These are phyloP conservation scores for Leishmania martiniquensis DNA, from an alignment of 208 protist species.

Conservation along the genomic window DNA sequence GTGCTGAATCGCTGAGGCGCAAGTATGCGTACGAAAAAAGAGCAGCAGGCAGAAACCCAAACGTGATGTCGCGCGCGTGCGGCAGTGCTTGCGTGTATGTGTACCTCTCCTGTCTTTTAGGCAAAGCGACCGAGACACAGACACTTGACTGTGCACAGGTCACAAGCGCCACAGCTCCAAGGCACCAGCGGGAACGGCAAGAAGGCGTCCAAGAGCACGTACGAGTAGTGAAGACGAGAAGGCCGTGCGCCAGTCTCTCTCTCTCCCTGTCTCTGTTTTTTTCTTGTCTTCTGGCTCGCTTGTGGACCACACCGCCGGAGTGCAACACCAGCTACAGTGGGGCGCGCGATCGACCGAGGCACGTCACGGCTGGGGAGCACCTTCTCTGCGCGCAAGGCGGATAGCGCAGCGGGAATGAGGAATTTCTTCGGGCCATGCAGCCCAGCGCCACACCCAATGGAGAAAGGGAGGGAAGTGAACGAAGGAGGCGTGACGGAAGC, in stretches of 20 bases:
- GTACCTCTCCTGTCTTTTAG: not conserved
- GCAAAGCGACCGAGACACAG: not conserved
- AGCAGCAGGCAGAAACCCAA: not conserved
- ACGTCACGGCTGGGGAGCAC: not conserved
- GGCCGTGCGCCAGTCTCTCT: not conserved
- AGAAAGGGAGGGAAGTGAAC: too few species aligned
- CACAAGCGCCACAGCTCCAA: not conserved
- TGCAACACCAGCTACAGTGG: not conserved
- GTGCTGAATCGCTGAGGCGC: not conserved
- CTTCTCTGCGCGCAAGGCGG: not conserved
- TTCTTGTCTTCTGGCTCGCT: not conserved
- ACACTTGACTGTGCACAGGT: not conserved
- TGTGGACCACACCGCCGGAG: not conserved
- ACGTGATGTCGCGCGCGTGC: too few species aligned
- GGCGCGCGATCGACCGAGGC: not conserved
- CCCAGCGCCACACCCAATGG: too few species aligned
- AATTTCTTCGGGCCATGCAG: too few species aligned
- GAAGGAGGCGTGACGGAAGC: too few species aligned
- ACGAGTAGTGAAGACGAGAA: not conserved
- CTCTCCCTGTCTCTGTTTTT: too few species aligned
- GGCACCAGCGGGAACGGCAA: not conserved
- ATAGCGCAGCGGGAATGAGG: not conserved
- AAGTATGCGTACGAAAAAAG: not conserved
- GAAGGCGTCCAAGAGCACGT: not conserved
- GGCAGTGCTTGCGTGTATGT: not conserved